Percentiles rank a stretch among this genome's conserved stretches.
Evolutionary conservation across 2,329 filamentous ascomycete species (phyloP).

Genomic region (Sporothrix mexicana): DNA sequence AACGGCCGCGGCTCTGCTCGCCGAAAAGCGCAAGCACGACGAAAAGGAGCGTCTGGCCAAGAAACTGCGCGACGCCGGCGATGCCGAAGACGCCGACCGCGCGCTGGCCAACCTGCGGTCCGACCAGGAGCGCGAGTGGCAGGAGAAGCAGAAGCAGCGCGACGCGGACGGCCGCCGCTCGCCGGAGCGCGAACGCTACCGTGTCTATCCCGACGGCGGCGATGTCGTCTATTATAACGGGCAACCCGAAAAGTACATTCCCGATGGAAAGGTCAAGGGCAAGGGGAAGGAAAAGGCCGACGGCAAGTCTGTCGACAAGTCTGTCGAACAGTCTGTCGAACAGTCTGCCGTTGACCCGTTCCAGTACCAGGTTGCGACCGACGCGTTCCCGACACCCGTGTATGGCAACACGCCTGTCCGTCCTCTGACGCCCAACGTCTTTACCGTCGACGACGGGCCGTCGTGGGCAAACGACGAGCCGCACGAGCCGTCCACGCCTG

Average conservation of each 20-base stretch:
- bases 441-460: constrained; percentile 37
- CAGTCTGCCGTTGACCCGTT: constrained; percentile 61
- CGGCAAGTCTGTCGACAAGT: background rate
- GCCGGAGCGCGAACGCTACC: background rate
- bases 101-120: background rate
- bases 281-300: background rate
- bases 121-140: constrained; percentile 26
- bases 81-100: background rate
- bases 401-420: constrained; percentile 47
- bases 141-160: constrained; percentile 24
- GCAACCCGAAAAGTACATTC: background rate
- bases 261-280: constrained; percentile 39
- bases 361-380: constrained; percentile 61
- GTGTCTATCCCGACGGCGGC: constrained; percentile 6
- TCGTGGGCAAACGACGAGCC: constrained; percentile 43
- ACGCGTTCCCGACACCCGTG: constrained; percentile 57
- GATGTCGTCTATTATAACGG: constrained; percentile 16
- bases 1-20: background rate
- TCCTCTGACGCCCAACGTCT: constrained; percentile 48
- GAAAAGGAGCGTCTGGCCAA: background rate
- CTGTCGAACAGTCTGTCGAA: no score
- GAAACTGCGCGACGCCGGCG: constrained; percentile 1
- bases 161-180: background rate
- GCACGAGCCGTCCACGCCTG: constrained; percentile 36
- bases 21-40: constrained; percentile 23